Base-by-base conservation (phyloP, 495 filamentous ascomycete species). In the Tuber umbilicatum region DNA sequence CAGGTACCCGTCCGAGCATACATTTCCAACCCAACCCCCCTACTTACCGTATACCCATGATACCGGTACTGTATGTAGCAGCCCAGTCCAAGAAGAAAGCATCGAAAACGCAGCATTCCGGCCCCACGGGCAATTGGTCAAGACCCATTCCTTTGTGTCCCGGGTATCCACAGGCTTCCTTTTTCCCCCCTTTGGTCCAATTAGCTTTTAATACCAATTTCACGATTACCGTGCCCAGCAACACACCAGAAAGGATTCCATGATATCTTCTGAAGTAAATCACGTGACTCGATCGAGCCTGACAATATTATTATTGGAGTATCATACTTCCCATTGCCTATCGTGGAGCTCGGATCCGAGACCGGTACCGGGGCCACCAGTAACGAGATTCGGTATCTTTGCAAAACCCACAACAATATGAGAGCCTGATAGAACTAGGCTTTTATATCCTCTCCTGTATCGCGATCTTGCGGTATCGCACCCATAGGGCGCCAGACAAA, bases 71-170 rank as follows among this genome's bases (percentile, higher is more conserved):
- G n/a, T n/a, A n/a, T n/a, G n/a, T n/a, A n/a, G n/a, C 45, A 31
- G n/a, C 27, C 27, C 55, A 5, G n/a, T 35, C 10, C n/a, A 64
- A 35, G 23, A 55, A 55, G 55, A 64, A 64, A 64, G 55, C 27
- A 64, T 64, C 55, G 27, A 64, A 64, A 64, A 64, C 27, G 55
- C 55, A 64, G 55, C n/a, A 64, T 64, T 64, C 55, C 27, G 55
- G 50, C 9, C 47, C 55, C 45, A 50, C 45, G 21, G 27, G 27
- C 12, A 64, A 2, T n/a, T 10, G 9, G 9, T 12, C 0, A 31
- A 64, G 27, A 64, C 55, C n/a, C 10, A 27, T 17, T 64, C 55
- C 55, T 64, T 64, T 64, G 55, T 64, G 55, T 14, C 27, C 55
- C 55, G 55, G 55, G 23, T 64, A 64, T 64, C 55, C 55, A 35